Conservation (phyloP, 1,284 basidiomycete species). For the Chalciporus sp. region DNA sequence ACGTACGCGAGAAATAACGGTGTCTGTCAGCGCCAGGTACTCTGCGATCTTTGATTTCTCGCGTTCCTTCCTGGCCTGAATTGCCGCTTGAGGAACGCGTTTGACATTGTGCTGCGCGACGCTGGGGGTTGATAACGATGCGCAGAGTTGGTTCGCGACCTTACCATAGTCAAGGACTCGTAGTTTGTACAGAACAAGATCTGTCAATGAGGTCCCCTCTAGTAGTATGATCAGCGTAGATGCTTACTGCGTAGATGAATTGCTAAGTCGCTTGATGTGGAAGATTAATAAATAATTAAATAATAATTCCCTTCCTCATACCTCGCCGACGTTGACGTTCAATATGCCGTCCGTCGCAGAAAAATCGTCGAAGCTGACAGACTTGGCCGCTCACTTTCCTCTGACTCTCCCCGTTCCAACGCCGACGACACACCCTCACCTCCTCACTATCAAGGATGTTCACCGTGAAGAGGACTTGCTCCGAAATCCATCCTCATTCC, state of each 20-base stretch:
- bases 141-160: constrained; percentile 4
- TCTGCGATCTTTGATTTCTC: constrained; percentile 77
- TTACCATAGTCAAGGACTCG: constrained; percentile 26
- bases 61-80: constrained; percentile 64
- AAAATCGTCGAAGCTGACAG: constrained; percentile 49
- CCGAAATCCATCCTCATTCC: constrained; percentile 88
- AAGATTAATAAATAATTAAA: constrained; percentile 10
- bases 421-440: constrained; percentile 74
- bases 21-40: constrained; percentile 69
- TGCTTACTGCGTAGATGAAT: no score
- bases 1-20: constrained; percentile 68
- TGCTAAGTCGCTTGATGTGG: neutral
- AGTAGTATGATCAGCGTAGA: no score
- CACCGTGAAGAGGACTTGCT: constrained; percentile 95
- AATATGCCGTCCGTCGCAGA: constrained; percentile 58
- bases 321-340: constrained; percentile 1
- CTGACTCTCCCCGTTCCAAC: constrained; percentile 85
- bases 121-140: constrained; percentile 1
- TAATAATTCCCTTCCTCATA: neutral
- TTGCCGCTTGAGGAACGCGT: constrained; percentile 63
- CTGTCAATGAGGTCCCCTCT: no score
- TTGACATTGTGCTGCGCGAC: constrained; percentile 73
- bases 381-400: constrained; percentile 68
- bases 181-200: neutral
- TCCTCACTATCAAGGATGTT: constrained; percentile 80